Evolutionary conservation across 129 eudicot genomes (phyloP).

Genomic region (Oenanthe sinensis): DNA sequence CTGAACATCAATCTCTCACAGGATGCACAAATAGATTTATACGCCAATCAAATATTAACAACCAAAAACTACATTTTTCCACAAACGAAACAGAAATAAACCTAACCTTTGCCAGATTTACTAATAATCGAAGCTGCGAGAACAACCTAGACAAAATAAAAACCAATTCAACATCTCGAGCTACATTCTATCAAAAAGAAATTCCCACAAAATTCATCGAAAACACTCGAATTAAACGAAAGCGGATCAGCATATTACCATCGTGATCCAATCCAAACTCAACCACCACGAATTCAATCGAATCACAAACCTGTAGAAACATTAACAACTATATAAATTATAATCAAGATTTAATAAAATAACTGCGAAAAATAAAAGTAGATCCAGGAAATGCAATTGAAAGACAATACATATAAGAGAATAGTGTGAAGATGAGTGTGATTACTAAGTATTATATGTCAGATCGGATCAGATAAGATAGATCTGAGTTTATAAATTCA

Average conservation of each 20-base stretch:
- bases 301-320: background rate
- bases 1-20: background rate
- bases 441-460: background rate
- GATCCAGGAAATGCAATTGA: background rate
- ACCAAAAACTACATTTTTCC: background rate
- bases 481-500: background rate
- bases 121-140: conserved; percentile 82
- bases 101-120: conserved; percentile 90
- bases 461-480: background rate
- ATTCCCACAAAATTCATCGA: background rate
- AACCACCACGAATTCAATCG: background rate
- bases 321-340: background rate
- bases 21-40: too few species aligned
- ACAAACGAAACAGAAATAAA: background rate
- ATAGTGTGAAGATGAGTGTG: background rate
- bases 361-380: background rate
- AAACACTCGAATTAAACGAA: background rate
- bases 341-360: background rate
- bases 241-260: background rate
- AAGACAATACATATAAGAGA: background rate
- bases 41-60: background rate
- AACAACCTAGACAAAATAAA: conserved; percentile 53
- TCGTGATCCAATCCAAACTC: background rate
- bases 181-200: background rate
- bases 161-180: background rate